These are phyloP conservation scores for Alternaria brassicicola DNA, from an alignment of 2,329 filamentous ascomycete genomes.

Conservation along the genomic window DNA sequence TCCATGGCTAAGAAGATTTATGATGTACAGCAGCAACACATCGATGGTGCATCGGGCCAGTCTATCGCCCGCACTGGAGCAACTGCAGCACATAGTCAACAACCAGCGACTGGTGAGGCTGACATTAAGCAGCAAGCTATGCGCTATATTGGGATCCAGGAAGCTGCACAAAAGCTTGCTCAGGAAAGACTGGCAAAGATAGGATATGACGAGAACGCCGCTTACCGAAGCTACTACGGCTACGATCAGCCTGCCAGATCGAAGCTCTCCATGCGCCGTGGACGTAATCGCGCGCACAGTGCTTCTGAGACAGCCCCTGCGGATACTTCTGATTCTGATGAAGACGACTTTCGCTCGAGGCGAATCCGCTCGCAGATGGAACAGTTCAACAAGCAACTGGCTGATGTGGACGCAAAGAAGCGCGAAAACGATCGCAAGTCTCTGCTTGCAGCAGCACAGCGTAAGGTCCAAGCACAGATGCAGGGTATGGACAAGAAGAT, in stretches of 20 bases:
- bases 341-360: constrained; percentile 71
- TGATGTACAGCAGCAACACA: constrained; percentile 67
- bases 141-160: constrained; percentile 71
- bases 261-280: constrained; percentile 59
- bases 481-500: constrained; percentile 83
- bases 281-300: constrained; percentile 68
- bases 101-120: constrained; percentile 37
- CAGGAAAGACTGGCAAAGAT: constrained; percentile 83
- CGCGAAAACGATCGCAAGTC: constrained; percentile 75
- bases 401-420: constrained; percentile 74
- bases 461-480: constrained; percentile 81
- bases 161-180: constrained; percentile 84
- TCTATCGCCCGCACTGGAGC: constrained; percentile 44
- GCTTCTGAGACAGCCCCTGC: constrained; percentile 59
- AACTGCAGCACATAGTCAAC: constrained; percentile 40
- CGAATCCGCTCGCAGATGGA: constrained; percentile 81
- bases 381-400: constrained; percentile 70
- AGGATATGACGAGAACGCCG: constrained; percentile 70
- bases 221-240: constrained; percentile 80
- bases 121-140: constrained; percentile 61
- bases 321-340: constrained; percentile 41
- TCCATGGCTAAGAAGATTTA: constrained; percentile 93
- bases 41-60: constrained; percentile 54
- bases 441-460: constrained; percentile 78
- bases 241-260: constrained; percentile 58